Evolutionary conservation across 2,329 filamentous ascomycete species (phyloP), one percentile per base, ranked within the genome.

Genomic region (Diplocarpon rosae): DNA sequence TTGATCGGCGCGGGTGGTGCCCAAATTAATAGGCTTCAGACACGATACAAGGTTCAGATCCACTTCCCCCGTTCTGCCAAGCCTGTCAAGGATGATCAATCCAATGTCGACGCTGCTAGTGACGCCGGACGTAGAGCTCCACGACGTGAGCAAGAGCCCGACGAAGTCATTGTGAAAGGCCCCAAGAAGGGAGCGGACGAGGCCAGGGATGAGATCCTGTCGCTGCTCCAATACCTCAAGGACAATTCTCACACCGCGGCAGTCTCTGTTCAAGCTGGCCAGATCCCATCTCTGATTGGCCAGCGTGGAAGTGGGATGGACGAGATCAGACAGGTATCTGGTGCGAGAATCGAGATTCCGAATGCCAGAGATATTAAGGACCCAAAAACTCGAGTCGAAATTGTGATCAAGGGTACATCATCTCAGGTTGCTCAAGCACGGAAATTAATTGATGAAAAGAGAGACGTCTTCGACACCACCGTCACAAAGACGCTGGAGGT

Each of bases 221-320:
- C 82, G 50, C 73, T 96, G 39, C 74, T 92, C 59, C 86, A 95
- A 64, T 98, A 89, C 65, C 76, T 90, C 37, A 80, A 86, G 63
- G 90, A 96, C 61, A 89, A 89, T 62, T 92, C 87, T 0, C 75
- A 84, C 63, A 82, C 76, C 16, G 85, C 82, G 13, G 83, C 78
- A 11, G 79, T 98, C 12, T 80, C 83, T 11, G 86, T 98, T 29
- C 84, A 93, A 54, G 87, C 92, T 65, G 89, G 80, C 66, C 89
- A 96, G 64, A 73, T 98, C 46, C 88, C 89, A n/a, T 90, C 85
- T 14, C 69, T 98, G 52, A 96, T 98, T 57, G 92, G 92, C 39
- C 81, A 88, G 57, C 85, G 88, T 33, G 92, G 92, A 52, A 80
- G 83, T 56, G 88, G 86, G 56, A 86, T 98, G 74, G 92, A 96